These are phyloP conservation scores for Backusella macrospora DNA, from an alignment of 192 early-diverging fungal species.

Conservation along the genomic window DNA sequence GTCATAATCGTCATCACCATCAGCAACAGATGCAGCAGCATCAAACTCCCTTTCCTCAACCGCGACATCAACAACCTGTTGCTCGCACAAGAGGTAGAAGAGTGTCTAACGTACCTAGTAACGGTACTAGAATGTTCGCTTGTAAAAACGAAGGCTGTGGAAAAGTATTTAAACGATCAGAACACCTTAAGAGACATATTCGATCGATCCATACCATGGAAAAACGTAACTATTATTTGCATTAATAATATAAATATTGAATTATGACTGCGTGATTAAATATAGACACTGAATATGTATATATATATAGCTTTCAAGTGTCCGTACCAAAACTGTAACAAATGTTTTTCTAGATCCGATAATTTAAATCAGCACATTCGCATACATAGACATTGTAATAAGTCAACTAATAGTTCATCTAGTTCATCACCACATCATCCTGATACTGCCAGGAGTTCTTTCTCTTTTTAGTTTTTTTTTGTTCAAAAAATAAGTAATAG, in stretches of 20 bases:
- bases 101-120: conserved; percentile 54
- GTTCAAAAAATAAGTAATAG: background rate
- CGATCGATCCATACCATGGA: conserved; percentile 64
- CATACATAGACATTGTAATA: conserved; percentile 53
- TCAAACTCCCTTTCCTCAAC: background rate
- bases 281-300: background rate
- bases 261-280: background rate
- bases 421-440: conserved; percentile 10
- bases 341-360: conserved; percentile 61
- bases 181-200: conserved; percentile 63
- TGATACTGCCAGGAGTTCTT: background rate
- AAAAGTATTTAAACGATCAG: conserved; percentile 62
- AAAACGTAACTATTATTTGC: conserved; percentile 48
- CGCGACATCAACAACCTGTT: conserved; percentile 9
- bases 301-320: conserved; percentile 51
- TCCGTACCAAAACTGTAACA: conserved; percentile 53
- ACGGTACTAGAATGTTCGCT: conserved; percentile 56
- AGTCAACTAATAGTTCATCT: conserved; percentile 6
- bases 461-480: background rate
- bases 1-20: background rate
- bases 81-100: conserved; percentile 55
- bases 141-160: conserved; percentile 59
- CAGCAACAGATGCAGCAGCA: background rate
- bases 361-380: conserved; percentile 62
- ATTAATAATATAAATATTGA: conserved; percentile 8